These are phyloP conservation scores for Cutaneotrichosporon spelunceum DNA, from an alignment of 1,284 basidiomycete genomes.

Conservation along the genomic window DNA sequence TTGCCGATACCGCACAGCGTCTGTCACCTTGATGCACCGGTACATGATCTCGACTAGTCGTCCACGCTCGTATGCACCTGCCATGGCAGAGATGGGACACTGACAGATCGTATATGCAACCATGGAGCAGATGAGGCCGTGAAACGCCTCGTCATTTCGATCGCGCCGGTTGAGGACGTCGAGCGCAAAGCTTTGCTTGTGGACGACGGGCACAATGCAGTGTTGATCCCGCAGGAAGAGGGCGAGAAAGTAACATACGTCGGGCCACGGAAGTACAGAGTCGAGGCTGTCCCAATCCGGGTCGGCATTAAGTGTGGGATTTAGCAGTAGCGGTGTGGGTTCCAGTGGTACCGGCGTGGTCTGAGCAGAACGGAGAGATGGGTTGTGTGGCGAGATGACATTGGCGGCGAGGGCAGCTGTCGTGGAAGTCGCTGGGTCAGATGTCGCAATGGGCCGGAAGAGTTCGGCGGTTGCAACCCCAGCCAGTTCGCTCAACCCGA, in stretches of 20 bases:
- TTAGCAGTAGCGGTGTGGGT: background rate
- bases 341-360: background rate
- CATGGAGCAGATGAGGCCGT: slow-evolving; percentile 33
- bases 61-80: slow-evolving; percentile 21
- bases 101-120: slow-evolving; percentile 35
- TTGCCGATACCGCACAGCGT: slow-evolving; percentile 28
- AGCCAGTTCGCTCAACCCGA: background rate
- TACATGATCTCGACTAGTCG: slow-evolving; percentile 25
- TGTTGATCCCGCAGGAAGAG: slow-evolving; percentile 35
- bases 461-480: background rate
- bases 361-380: background rate
- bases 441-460: background rate
- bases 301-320: background rate
- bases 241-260: slow-evolving; percentile 33
- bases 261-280: slow-evolving; percentile 27
- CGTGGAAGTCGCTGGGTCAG: background rate
- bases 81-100: slow-evolving; percentile 29
- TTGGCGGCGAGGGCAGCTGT: background rate
- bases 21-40: slow-evolving; percentile 25
- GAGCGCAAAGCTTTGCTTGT: slow-evolving; percentile 34
- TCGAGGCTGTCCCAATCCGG: slow-evolving; percentile 12
- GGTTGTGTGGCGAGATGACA: background rate
- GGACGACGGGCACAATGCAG: slow-evolving; percentile 34
- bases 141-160: slow-evolving; percentile 29
- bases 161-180: slow-evolving; percentile 33